These are phyloP conservation scores for Sarocladium kiliense DNA, from an alignment of 2,329 filamentous ascomycete genomes.

Conservation along the genomic window DNA sequence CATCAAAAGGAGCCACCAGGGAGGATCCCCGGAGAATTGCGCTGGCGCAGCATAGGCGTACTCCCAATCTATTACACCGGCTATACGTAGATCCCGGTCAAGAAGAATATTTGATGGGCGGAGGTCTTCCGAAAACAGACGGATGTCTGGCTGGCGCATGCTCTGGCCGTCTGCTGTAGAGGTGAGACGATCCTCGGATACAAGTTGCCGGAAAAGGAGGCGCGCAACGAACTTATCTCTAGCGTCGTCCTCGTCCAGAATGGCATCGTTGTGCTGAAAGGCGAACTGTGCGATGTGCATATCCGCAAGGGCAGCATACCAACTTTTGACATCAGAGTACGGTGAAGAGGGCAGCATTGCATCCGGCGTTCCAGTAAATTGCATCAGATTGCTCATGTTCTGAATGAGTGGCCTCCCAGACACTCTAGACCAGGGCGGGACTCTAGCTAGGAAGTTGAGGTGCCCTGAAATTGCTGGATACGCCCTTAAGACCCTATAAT, in stretches of 20 bases:
- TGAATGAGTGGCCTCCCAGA: not conserved
- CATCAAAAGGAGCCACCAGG: slow-evolving; percentile 33
- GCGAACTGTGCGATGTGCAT: slow-evolving; percentile 34
- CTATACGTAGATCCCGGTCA: slow-evolving; percentile 20
- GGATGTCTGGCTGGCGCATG: slow-evolving; percentile 12
- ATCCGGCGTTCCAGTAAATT: not conserved
- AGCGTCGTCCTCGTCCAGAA: slow-evolving; percentile 31
- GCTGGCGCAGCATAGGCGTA: slow-evolving; percentile 28
- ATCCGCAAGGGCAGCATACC: slow-evolving; percentile 32
- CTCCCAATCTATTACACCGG: slow-evolving; percentile 37
- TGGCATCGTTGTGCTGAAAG: slow-evolving; percentile 35
- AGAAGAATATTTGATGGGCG: slow-evolving; percentile 28
- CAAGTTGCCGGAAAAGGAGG: slow-evolving; percentile 32
- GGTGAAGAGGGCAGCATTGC: not conserved
- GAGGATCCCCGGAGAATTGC: slow-evolving; percentile 28
- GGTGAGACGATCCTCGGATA: slow-evolving; percentile 7
- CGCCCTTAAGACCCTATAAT: too few species aligned
- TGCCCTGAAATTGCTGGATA: too few species aligned
- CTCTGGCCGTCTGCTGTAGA: slow-evolving; percentile 2
- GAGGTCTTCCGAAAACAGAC: slow-evolving; percentile 28
- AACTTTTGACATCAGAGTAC: slow-evolving; percentile 13
- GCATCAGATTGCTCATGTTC: not conserved
- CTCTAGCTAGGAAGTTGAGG: too few species aligned
- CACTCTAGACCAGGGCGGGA: too few species aligned
- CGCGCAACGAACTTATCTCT: slow-evolving; percentile 37